Conservation (phyloP, 306 rosid species). For the Casuarina cunninghamiana region DNA sequence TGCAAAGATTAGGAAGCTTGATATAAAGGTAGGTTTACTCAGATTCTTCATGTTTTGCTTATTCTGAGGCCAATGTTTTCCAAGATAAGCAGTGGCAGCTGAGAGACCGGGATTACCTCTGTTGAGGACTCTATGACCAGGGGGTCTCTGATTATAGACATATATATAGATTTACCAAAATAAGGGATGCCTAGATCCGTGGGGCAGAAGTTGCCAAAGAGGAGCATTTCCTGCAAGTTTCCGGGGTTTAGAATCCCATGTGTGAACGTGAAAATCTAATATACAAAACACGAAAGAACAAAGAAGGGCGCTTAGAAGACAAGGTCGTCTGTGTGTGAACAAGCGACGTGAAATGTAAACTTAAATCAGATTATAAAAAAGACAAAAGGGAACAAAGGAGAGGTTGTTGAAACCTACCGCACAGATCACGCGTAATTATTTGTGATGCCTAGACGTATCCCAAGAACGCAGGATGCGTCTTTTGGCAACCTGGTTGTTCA, state of each 20-base stretch:
- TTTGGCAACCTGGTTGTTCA: no score
- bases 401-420: no score
- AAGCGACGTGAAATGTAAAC: no score
- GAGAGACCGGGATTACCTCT: no score
- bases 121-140: not conserved
- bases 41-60: slow-evolving; percentile 37
- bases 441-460: no score
- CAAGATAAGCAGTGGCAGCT: not conserved
- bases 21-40: slow-evolving; percentile 16
- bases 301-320: no score
- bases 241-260: not conserved
- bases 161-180: not conserved
- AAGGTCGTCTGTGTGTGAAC: no score
- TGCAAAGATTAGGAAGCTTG: slow-evolving; percentile 16
- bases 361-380: no score
- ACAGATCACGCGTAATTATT: no score
- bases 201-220: not conserved
- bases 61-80: not conserved
- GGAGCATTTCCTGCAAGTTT: slow-evolving; percentile 14
- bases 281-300: no score
- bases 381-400: no score
- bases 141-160: not conserved
- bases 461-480: no score
- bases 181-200: not conserved
- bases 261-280: not conserved